Base-by-base conservation (phyloP, 495 filamentous ascomycete genomes). In the Darksidea phi region DNA sequence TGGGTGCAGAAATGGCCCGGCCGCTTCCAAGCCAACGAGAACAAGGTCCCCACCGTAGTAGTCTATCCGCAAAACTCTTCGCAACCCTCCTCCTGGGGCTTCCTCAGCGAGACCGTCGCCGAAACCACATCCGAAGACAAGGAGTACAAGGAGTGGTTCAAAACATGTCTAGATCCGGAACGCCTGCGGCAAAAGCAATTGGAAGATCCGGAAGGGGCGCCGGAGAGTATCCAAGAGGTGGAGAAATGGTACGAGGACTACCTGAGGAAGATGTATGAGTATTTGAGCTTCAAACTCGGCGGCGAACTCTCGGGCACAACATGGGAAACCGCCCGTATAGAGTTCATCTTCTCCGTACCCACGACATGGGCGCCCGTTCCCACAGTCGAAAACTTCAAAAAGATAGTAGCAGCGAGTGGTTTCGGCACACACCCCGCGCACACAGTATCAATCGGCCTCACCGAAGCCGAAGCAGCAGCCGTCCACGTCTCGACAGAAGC, bases 401-500 rank as follows among this genome's bases (percentile, higher is more conserved):
- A 54, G 7, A 75, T 83, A 23, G 76, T 86, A 21, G 50, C 71
- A 18, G 62, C 69, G 4, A 81, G 82, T 3, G 82, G 85, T 2
- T 82, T 82, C 66, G 79, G 79, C 7, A 62, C 63, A 3, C 73
- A 74, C 1, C 51, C 57, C 0, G 70, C 70, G 17, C 81, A 86
- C 68, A 72, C 70, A 5, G 79, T 79, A 1, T 68, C 63, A n/a
- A 83, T 88, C 42, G 82, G 83, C n/a, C 69, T 88, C 15, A 88
- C 86, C 0, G 86, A 88, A 67, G 84, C 85, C 3, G 85, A 88
- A 69, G 85, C 85, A 4, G 85, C 85, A 6, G 86, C 86, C 12
- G 83, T 86, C 0, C 78, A 81, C 67, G 75, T 78, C 0, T 76
- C 75, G 6, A 77, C 75, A 20, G 75, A 76, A 38, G 74, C 67